Evolutionary conservation across 306 rosid species (phyloP), one percentile per base, ranked within the genome.

Genomic region (Trifolium fragiferum): DNA sequence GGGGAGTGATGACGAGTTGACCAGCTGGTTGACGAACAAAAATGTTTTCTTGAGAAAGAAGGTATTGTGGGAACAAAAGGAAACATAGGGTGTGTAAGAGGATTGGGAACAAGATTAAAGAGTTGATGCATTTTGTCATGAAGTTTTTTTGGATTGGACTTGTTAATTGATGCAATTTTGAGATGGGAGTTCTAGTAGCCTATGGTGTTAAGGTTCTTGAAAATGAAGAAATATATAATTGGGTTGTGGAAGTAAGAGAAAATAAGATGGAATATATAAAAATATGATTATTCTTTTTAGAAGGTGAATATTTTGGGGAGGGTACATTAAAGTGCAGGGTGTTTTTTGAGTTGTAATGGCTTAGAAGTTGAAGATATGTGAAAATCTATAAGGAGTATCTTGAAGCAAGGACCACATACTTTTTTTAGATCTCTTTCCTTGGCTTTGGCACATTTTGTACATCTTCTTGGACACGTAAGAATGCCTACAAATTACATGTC

Each of bases 1-100:
- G 77, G 4, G 80, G 51, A 32, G 90, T 86, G 59, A 78, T 19
- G 65, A 83, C 40, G 23, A 73, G 37, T 12, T 58, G 78, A 13
- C 84, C 77, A 63, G 82, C 66, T 10, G 84, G 84, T 3, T 69
- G 86, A 21, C 90, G 87, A 68, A 70, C 57, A 58, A 55, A 81
- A 25, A 19, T n/a, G 33, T 3, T 40, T 1, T 65, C 55, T 5
- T 75, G 80, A 63, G 84, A 83, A 2, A 76, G 71, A 5, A 77
- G 16, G 7, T 53, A 78, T 1, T 61, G 80, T 10, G 87, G 85
- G 83, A 77, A 66, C 63, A 68, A 14, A 8, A 82, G 50, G 62
- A 78, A 8, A 19, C 74, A 78, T 8, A 79, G 21, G 23, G 49
- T 27, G 64, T 68, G 83, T 3, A 85, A 16, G 76, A 86, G 66